Conservation (phyloP, 768 basidiomycete genomes). For the Psilocybe cyanescens region DNA sequence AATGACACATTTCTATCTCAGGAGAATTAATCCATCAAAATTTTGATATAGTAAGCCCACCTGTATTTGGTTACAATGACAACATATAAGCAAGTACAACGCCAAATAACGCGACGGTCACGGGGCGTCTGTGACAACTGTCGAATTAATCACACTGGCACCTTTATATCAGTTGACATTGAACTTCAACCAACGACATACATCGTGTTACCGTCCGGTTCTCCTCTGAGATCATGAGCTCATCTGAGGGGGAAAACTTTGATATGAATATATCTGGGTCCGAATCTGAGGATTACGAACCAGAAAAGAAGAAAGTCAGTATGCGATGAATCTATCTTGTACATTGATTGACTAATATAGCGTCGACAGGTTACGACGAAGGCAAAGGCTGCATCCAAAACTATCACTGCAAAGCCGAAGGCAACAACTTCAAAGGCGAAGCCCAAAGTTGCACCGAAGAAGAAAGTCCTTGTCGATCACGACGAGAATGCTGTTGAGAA, state of each 20-base stretch:
- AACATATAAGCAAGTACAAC: neutral
- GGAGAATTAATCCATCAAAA: no score
- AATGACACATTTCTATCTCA: no score
- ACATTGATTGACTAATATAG: slow-evolving; percentile 3
- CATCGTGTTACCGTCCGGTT: neutral
- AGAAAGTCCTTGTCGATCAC: slow-evolving; percentile 70
- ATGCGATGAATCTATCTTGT: neutral
- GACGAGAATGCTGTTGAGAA: slow-evolving; percentile 63
- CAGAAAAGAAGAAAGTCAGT: slow-evolving; percentile 63
- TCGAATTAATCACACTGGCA: neutral
- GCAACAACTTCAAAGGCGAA: slow-evolving; percentile 49
- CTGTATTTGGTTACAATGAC: no score
- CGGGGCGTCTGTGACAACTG: neutral
- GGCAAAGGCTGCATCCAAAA: slow-evolving; percentile 40
- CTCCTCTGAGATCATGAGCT: slow-evolving; percentile 55
- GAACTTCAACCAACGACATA: slow-evolving; percentile 4
- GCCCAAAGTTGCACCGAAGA: slow-evolving; percentile 61
- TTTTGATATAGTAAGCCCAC: no score
- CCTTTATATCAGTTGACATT: neutral
- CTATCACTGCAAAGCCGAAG: slow-evolving; percentile 43
- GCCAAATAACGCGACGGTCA: slow-evolving; percentile 18
- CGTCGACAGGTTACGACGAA: slow-evolving; percentile 27
- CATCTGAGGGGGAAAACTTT: slow-evolving; percentile 74
- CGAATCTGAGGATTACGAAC: slow-evolving; percentile 72
- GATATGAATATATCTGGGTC: slow-evolving; percentile 62